These are phyloP conservation scores for Pythium pyrilobum DNA, from an alignment of 352 stramenopile species.

Conservation along the genomic window DNA sequence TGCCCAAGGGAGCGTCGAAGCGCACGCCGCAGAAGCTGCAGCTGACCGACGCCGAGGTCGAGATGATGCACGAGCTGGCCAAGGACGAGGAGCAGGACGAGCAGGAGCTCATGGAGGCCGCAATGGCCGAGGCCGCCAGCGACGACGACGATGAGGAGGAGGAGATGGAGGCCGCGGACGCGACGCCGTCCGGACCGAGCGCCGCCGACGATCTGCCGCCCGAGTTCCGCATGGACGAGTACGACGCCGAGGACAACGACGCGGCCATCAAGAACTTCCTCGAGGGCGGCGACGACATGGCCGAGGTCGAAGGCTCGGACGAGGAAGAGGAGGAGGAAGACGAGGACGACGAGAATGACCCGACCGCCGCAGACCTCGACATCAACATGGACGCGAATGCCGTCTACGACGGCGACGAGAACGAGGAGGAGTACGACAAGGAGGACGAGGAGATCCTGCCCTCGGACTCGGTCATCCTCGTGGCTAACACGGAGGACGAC, in stretches of 20 bases:
- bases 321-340: constrained; percentile 33
- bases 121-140: constrained; percentile 42
- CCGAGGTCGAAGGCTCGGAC: constrained; percentile 24
- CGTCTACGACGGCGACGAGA: constrained; percentile 51
- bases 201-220: constrained; percentile 43
- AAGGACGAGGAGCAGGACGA: constrained; percentile 69
- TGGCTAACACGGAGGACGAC: constrained; percentile 97
- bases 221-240: constrained; percentile 86
- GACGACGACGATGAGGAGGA: constrained; percentile 30
- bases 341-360: constrained; percentile 32
- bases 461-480: constrained; percentile 93
- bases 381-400: constrained; percentile 57
- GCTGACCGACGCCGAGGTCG: constrained; percentile 75
- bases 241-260: constrained; percentile 85
- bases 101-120: constrained; percentile 21
- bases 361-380: constrained; percentile 21
- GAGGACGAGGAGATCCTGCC: constrained; percentile 93
- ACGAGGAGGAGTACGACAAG: constrained; percentile 72
- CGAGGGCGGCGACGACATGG: constrained; percentile 24
- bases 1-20: constrained; percentile 45
- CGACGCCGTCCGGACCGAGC: constrained; percentile 5
- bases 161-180: constrained; percentile 15
- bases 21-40: constrained; percentile 81
- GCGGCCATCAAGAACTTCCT: constrained; percentile 78
- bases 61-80: constrained; percentile 74